Evolutionary conservation across 805 yeast genomes (phyloP), one percentile per base, ranked within the genome.

Genomic region (Yamadazyma insecticola): DNA sequence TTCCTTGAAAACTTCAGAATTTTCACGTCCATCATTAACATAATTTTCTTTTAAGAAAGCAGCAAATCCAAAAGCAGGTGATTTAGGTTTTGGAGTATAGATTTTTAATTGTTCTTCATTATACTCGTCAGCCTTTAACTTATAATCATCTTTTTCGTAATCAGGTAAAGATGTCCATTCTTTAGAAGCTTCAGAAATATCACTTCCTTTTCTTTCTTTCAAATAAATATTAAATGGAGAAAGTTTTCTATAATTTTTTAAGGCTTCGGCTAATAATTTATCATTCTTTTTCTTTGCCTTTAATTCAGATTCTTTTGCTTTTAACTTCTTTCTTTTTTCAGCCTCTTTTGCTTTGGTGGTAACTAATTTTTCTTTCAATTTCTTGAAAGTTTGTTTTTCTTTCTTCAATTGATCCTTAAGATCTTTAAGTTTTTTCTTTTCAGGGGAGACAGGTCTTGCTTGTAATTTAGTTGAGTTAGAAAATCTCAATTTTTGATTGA

Each of bases 11-110:
- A 48, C 39, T 22, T 54, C 63, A 18, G 45, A 23, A 18, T 22
- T 26, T 17, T 14, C 26, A 16, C 50, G 39, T 15, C 50, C 58
- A 26, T 46, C 50, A 13, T 34, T 39, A 23, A 26, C 36, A 41
- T 44, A 60, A 35, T 51, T 47, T 22, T 53, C 48, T 38, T 55
- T 46, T 20, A 61, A 43, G 32, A 41, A 63, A 11, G 39, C 32
- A 13, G 66, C 60, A 45, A 50, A 63, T 9, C 53, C 51, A 26
- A 32, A 36, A 4, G 51, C 39, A 5, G 68, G 67, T 5, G 45
- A 37, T 30, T 53, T 52, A 21, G 71, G 71, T 42, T 54, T 55
- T 1, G 62, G 60, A 2, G 50, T 43, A 42, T 41, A 60, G 6
- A 27, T 25, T 32, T 49, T 36, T 18, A 39, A 30, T 26, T 41